phyloP scores from a whole-genome alignment of 192 early-diverging fungal genomes.

The Entomortierella lignicola region DNA sequence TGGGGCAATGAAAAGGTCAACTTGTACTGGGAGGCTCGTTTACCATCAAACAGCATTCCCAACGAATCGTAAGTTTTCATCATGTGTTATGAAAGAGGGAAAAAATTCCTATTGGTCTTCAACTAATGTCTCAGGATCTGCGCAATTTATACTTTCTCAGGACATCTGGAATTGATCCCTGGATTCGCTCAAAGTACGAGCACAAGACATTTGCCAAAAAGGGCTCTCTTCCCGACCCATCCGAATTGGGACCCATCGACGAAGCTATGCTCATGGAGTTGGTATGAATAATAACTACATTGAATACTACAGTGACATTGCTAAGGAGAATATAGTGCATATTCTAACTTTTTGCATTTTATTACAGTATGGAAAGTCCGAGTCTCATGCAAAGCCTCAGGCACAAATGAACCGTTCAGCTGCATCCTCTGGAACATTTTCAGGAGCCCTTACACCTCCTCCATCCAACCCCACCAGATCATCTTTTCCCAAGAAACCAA shows the following conservation, averaged over 20 bases:
- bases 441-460: constrained; percentile 37
- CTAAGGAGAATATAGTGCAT: too few species aligned
- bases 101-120: not conserved
- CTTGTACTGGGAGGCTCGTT: constrained; percentile 71
- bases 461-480: constrained; percentile 36
- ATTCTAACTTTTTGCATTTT: too few species aligned
- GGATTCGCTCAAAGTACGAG: constrained; percentile 86
- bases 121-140: too few species aligned
- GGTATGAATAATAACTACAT: too few species aligned
- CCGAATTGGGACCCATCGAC: constrained; percentile 59
- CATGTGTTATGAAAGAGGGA: not conserved
- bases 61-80: constrained; percentile 58
- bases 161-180: constrained; percentile 70
- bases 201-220: constrained; percentile 79
- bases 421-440: constrained; percentile 33
- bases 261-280: constrained; percentile 37
- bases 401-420: constrained; percentile 22
- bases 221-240: constrained; percentile 80
- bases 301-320: too few species aligned
- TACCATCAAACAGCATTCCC: constrained; percentile 58
- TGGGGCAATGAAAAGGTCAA: constrained; percentile 84
- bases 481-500: constrained; percentile 23
- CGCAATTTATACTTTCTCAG: constrained; percentile 1
- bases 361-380: constrained; percentile 32
- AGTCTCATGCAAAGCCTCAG: constrained; percentile 15